Base-by-base conservation (phyloP, 2,329 filamentous ascomycete genomes). In the Clonostachys rosea region DNA sequence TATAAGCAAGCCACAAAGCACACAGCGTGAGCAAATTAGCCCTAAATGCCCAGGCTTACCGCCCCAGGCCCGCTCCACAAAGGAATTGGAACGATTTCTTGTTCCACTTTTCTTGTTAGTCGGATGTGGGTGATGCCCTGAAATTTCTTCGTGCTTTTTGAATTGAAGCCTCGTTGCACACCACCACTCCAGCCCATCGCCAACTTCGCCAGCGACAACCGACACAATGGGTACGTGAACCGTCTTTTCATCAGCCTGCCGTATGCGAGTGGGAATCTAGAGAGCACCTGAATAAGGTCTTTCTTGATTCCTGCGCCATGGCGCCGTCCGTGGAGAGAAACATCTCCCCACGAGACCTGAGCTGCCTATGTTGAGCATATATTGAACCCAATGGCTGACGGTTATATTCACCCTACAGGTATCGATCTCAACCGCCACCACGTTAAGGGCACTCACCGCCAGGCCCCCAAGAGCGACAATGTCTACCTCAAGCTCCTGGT, bases 391-490 rank as follows among this genome's bases (percentile, higher is more conserved):
- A 73, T 76, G 78, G 80, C 81, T 84, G 79, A 85, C 77, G 66
- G 72, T 66, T 67, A 66, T 63, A 68, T 70, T 58, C 57, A 66
- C 60, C 62, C 54, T 70, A 68, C 73, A 85, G 81, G 82, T 83
- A 85, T 86, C 74, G 83, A 86, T 83, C 76, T 86, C 65, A 76
- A 84, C 71, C 74, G 75, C 62, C 82, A 86, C 74, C 83, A 87
- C 71, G 79, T 83, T 67, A 80, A 80, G 68, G 74, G 67, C 69
- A 84, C 81, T 59, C 91, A 96, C 82, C 89, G 91, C 75, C 90
- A 88, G 83, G 90, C 89, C 62, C 89, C 91, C 68, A 96, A 96
- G 88, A 95, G 88, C 79, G 89, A 95, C 80, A 96, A 96, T 83
- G 89, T 92, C 67, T 96, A 96, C 78, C 81, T 96, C 63, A 92